Conservation (phyloP, 2,329 filamentous ascomycete genomes). For the Onygena corvina region DNA sequence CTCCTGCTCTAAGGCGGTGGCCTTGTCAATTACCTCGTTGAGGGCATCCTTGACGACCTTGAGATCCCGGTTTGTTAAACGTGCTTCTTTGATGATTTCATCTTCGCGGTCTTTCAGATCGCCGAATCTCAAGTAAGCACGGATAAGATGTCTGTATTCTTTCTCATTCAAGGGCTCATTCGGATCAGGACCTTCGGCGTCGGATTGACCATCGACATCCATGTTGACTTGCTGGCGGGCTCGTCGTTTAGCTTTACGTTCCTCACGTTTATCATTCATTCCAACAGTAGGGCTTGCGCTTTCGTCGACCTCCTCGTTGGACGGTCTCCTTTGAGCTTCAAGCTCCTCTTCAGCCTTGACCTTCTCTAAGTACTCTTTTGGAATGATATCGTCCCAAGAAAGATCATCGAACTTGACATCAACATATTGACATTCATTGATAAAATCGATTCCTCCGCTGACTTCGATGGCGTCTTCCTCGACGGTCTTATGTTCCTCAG, state of each 20-base stretch:
- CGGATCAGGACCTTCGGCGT: constrained; percentile 57
- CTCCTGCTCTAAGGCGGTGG: constrained; percentile 58
- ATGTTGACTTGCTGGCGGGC: constrained; percentile 52
- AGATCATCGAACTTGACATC: constrained; percentile 90
- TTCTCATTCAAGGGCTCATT: constrained; percentile 83
- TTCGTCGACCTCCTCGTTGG: constrained; percentile 48
- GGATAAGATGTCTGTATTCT: constrained; percentile 82
- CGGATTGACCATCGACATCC: constrained; percentile 59
- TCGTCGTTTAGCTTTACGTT: constrained; percentile 57
- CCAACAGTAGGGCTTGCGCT: neutral
- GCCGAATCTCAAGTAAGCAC: constrained; percentile 81
- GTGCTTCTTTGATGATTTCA: constrained; percentile 77
- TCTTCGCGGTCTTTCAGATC: constrained; percentile 78
- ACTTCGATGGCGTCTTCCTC: constrained; percentile 89
- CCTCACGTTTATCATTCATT: constrained; percentile 43
- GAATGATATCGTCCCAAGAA: constrained; percentile 97
- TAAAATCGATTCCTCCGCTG: constrained; percentile 91
- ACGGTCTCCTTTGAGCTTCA: constrained; percentile 61
- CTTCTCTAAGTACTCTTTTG: constrained; percentile 76
- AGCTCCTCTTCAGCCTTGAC: constrained; percentile 84
- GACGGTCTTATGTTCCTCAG: constrained; percentile 92
- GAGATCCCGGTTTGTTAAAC: constrained; percentile 67
- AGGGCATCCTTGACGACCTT: constrained; percentile 68
- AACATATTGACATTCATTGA: constrained; percentile 79
- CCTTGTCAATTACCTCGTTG: constrained; percentile 63